Evolutionary conservation across 2,329 filamentous ascomycete genomes (phyloP), one percentile per base, ranked within the genome.

Genomic region (Hypoxylon sp.): DNA sequence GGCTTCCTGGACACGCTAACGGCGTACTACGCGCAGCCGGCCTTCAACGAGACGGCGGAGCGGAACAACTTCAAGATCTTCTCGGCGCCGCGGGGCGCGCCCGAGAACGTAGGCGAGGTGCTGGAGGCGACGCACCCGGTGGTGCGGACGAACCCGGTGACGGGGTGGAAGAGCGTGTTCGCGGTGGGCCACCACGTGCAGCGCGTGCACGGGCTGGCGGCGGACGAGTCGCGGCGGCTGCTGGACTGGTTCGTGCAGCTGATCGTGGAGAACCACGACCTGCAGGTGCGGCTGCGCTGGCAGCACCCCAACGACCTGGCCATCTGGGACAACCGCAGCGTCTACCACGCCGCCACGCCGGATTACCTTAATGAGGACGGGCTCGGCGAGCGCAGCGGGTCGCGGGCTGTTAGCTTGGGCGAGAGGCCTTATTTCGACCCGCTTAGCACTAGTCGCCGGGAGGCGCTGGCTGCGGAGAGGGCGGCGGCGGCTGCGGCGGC

Each of bases 81-180:
- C 75, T 74, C 79, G 9, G 78, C 80, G 36, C 75, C 79, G 14
- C 79, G 86, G 18, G 85, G 85, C 1, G 78, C 82, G 0, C 85
- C 86, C 0, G 80, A 84, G 67, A 89, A 89, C 71, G 75, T 84
- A 2, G 87, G 87, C 6, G 72, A 72, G 1, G 77, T 82, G 1
- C 74, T 89, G 14, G 77, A 76, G 18, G 81, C 86, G 0, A 75
- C 81, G 0, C 86, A 89, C 68, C 86, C 86, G 0, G 81, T 88
- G 0, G 79, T 89, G 4, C 81, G 87, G 14, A 89, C 87, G 1
- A 89, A 90, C 67, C 87, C 87, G 0, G 86, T 89, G 0, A 89
- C 87, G 0, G 87, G 87, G 0, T 89, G 87, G 87, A 88, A 88
- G 76, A 83, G 80, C 60, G 77, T 75, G 18, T 75, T 74, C 67